phyloP scores from a whole-genome alignment of 345 rosid species.

The Dovyalis caffra region DNA sequence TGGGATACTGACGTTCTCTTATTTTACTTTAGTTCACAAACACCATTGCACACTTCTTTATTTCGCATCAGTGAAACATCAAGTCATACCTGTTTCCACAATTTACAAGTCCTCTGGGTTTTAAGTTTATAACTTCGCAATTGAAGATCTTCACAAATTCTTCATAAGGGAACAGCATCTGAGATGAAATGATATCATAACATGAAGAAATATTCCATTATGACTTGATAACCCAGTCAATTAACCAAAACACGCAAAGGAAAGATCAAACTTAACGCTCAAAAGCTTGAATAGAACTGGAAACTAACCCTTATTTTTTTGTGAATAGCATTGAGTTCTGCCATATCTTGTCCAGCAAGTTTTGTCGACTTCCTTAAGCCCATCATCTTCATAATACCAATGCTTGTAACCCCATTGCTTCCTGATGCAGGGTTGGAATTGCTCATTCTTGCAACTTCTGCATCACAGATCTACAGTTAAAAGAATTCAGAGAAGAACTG shows the following conservation, averaged over 20 bases:
- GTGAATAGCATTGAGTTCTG: constrained; percentile 28
- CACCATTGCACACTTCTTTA: not conserved
- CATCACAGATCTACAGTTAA: constrained; percentile 26
- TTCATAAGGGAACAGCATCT: constrained; percentile 79
- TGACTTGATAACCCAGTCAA: not conserved
- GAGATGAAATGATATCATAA: constrained; percentile 12
- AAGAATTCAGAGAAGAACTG: constrained; percentile 2
- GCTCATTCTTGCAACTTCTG: constrained; percentile 39
- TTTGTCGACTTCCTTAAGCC: constrained; percentile 53
- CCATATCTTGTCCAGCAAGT: constrained; percentile 32
- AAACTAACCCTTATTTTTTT: constrained; percentile 53
- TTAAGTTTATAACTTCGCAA: constrained; percentile 53
- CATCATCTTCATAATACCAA: constrained; percentile 57
- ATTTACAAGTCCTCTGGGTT: constrained; percentile 82
- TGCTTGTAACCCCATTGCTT: constrained; percentile 35
- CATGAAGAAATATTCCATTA: constrained; percentile 7
- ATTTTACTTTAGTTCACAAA: not conserved
- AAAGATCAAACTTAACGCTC: not conserved
- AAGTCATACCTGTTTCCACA: constrained; percentile 68
- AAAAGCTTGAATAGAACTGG: constrained; percentile 12
- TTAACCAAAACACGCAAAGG: not conserved
- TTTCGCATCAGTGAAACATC: not conserved
- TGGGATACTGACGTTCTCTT: not conserved
- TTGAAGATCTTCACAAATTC: constrained; percentile 70
- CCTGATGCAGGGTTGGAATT: constrained; percentile 26